Conservation (phyloP, 164 flowering plant genomes). For the Kalanchoe fedtschenkoi region DNA sequence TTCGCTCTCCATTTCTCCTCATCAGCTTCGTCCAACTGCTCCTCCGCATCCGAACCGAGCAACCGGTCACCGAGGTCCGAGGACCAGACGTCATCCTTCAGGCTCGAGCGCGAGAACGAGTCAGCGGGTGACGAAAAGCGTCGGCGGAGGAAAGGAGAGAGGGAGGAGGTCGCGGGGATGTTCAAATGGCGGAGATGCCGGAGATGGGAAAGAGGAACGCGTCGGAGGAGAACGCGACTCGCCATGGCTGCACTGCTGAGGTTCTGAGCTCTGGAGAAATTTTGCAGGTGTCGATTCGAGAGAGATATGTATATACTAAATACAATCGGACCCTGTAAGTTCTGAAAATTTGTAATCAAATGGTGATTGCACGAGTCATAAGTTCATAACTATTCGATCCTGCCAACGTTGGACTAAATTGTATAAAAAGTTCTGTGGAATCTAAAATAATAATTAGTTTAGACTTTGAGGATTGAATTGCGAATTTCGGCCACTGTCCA, state of each 20-base stretch:
- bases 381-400: no score
- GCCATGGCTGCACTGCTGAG: not conserved
- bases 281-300: no score
- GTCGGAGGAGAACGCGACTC: slow-evolving; percentile 5
- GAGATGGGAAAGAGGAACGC: slow-evolving; percentile 1
- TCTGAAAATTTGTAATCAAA: no score
- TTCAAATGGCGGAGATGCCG: not conserved
- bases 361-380: no score
- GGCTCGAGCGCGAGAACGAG: not conserved
- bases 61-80: not conserved
- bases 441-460: no score
- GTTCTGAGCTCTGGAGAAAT: not conserved
- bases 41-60: not conserved
- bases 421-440: no score
- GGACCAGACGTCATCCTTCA: not conserved
- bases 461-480: no score
- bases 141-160: not conserved
- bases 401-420: no score
- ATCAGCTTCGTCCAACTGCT: not conserved
- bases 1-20: not conserved
- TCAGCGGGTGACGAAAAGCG: not conserved
- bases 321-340: no score
- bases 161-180: not conserved
- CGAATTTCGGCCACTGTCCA: no score
- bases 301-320: no score